Evolutionary conservation across 345 rosid genomes (phyloP), one percentile per base, ranked within the genome.

Genomic region (Camelina sativa): DNA sequence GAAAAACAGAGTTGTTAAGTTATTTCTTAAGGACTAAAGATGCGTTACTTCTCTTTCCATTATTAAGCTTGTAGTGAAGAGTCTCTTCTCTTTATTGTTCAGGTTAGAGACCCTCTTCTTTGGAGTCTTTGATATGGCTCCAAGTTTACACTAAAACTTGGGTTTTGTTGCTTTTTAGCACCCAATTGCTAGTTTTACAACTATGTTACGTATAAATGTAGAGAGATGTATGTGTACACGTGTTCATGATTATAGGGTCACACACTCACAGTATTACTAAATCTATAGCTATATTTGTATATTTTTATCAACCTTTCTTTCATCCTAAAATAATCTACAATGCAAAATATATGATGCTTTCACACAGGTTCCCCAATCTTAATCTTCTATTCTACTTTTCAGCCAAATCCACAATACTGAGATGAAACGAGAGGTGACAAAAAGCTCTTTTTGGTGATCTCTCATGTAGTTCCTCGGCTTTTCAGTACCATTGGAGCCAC

Each of bases 401-500:
- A 8, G 44, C 52, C 34, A 72, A 20, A 30, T 68, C 12, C 0
- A 25, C 15, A 41, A 6, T 6, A n/a, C 17, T 5, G 0, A 53
- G 28, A 47, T 47, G 20, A 47, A 46, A n/a, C 20, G 20, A 38
- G 72, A 22, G 19, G 44, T 48, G 51, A 71, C 75, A 62, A 62
- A 11, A 41, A 54, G 7, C 83, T 59, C 47, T 51, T 7, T 19
- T 15, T 51, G 2, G 30, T 51, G 30, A 51, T 51, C 53, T 20
- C 28, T 76, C 56, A 68, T 54, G 76, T 79, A 35, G 84, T 67
- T 77, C 70, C 84, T 78, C 90, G 65, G 57, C 73, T 30, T 79
- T 81, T 87, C 79, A 92, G 71, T 44, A 93, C 73, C 32, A 88
- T 61, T 50, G 96, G 96, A 75, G 91, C 89, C 32, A 87, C 88